Conservation (phyloP, 2,329 filamentous ascomycete species). For the Botrytis deweyae region DNA sequence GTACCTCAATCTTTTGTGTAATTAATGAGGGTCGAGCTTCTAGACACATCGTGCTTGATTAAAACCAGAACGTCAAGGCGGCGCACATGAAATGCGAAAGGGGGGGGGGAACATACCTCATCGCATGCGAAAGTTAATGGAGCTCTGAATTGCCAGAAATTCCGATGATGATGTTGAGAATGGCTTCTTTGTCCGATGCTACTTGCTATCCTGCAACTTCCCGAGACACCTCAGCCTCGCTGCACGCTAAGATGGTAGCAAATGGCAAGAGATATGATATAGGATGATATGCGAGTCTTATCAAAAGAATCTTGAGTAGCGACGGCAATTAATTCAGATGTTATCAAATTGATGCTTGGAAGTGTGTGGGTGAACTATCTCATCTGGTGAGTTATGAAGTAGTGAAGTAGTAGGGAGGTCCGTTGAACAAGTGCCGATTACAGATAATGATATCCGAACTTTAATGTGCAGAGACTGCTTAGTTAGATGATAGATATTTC, state of each 20-base stretch:
- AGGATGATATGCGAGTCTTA: background rate
- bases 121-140: conserved; percentile 13
- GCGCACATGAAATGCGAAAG: conserved; percentile 2
- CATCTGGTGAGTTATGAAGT: background rate
- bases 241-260: conserved; percentile 9
- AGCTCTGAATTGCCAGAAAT: conserved; percentile 2
- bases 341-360: background rate
- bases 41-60: background rate
- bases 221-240: conserved; percentile 37
- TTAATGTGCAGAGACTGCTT: background rate
- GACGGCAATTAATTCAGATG: background rate
- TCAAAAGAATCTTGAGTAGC: background rate
- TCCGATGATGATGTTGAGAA: conserved; percentile 8
- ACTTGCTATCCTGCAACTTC: conserved; percentile 30
- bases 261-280: background rate
- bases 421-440: background rate
- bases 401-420: background rate
- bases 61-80: background rate
- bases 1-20: conserved; percentile 10
- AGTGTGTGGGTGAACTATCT: background rate
- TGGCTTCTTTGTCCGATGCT: conserved; percentile 22
- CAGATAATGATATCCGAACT: conserved; percentile 4
- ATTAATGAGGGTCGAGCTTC: conserved; percentile 9
- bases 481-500: background rate
- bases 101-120: conserved; percentile 18